phyloP scores from a whole-genome alignment of 2,329 filamentous ascomycete species.

The Botryotinia globosa region DNA sequence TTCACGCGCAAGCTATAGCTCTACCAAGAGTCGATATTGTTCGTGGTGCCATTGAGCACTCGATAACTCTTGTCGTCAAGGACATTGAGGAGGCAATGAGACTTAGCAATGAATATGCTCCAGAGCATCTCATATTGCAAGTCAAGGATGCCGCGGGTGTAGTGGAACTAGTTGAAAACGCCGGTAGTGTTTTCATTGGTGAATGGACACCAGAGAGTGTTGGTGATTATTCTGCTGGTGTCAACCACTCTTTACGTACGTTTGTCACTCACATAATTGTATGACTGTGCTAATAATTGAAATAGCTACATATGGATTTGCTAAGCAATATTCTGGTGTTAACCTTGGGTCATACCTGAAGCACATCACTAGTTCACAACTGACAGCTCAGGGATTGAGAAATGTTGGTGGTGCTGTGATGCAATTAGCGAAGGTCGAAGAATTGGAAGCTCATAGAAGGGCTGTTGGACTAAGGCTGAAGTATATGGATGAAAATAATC shows the following conservation, averaged over 20 bases:
- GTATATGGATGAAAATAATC: conserved; percentile 39
- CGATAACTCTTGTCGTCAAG: conserved; percentile 76
- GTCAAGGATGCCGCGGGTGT: conserved; percentile 71
- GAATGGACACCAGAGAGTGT: conserved; percentile 97
- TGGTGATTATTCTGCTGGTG: conserved; percentile 95
- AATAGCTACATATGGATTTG: conserved; percentile 91
- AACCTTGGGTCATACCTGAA: conserved; percentile 96
- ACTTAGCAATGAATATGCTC: conserved; percentile 91
- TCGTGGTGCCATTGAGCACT: conserved; percentile 84
- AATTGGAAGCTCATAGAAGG: conserved; percentile 85
- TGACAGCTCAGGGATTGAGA: conserved; percentile 78
- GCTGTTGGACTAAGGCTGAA: conserved; percentile 65
- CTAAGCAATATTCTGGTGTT: conserved; percentile 97
- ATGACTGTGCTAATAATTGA: conserved; percentile 17
- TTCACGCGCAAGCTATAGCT: conserved; percentile 81
- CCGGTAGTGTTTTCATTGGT: conserved; percentile 93
- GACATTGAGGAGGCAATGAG: conserved; percentile 70
- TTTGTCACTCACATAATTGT: conserved; percentile 35
- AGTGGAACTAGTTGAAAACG: conserved; percentile 82
- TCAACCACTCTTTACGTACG: conserved; percentile 96
- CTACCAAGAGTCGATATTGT: conserved; percentile 93
- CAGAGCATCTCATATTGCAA: conserved; percentile 94
- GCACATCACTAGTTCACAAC: conserved; percentile 92
- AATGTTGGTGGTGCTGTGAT: conserved; percentile 90
- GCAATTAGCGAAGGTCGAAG: conserved; percentile 91